phyloP scores from a whole-genome alignment of 768 basidiomycete genomes.

The Hypsizygus marmoreus region DNA sequence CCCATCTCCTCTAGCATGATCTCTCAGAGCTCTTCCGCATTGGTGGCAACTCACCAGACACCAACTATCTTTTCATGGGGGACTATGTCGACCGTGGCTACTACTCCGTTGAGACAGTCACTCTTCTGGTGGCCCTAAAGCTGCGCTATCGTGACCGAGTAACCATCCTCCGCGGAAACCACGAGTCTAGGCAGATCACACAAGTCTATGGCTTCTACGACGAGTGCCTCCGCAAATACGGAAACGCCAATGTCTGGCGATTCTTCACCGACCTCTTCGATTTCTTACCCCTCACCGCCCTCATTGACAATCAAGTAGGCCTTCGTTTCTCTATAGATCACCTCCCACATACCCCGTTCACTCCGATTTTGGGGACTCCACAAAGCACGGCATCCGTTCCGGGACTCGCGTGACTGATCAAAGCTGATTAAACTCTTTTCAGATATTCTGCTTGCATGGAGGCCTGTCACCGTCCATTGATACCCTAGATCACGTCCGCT shows the following conservation, averaged over 20 bases:
- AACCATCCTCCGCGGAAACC: conserved; percentile 97
- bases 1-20: conserved; percentile 74
- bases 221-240: conserved; percentile 99
- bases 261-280: conserved; percentile 99
- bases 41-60: conserved; percentile 97
- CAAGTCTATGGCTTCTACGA: conserved; percentile 99
- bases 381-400: conserved; percentile 7
- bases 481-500: conserved; percentile 98
- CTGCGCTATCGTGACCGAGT: conserved; percentile 97
- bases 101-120: conserved; percentile 99
- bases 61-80: conserved; percentile 99
- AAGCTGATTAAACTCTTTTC: conserved; percentile 17
- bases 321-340: conserved; percentile 3
- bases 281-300: conserved; percentile 93
- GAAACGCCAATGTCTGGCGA: conserved; percentile 99
- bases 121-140: conserved; percentile 95
- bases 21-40: conserved; percentile 98
- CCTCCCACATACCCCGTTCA: conserved; percentile 4
- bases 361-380: conserved; percentile 10
- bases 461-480: conserved; percentile 99
- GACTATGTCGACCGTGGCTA: conserved; percentile 99
- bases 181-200: conserved; percentile 99
- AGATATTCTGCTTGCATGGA: conserved; percentile 99
- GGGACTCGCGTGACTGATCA: conserved; percentile 19
- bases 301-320: conserved; percentile 99